phyloP scores from a whole-genome alignment of 495 filamentous ascomycete species.

The Hyaloscypha bicolor region DNA sequence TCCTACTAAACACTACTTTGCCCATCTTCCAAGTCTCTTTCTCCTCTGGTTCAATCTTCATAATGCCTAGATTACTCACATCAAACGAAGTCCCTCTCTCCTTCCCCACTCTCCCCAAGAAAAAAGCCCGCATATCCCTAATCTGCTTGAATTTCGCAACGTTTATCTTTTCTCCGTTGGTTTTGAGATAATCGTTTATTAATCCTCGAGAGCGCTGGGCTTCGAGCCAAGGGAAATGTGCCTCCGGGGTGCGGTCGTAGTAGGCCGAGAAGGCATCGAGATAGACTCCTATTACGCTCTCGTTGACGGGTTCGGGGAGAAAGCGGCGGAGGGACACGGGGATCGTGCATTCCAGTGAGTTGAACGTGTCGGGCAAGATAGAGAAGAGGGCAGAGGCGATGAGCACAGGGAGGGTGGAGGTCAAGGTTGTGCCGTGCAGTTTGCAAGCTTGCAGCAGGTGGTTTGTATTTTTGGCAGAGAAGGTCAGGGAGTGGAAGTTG shows the following conservation, averaged over 20 bases:
- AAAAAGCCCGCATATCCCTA: slow-evolving; percentile 17
- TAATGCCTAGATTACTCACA: slow-evolving; percentile 26
- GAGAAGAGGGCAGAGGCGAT: slow-evolving; percentile 16
- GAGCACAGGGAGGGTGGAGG: slow-evolving; percentile 18
- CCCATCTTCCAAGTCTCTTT: slow-evolving; percentile 17
- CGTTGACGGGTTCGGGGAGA: slow-evolving; percentile 10
- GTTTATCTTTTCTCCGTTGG: slow-evolving; percentile 6
- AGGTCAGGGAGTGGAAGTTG: slow-evolving; percentile 15
- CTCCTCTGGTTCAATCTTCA: slow-evolving; percentile 4
- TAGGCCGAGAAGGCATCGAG: slow-evolving; percentile 17
- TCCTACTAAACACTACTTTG: slow-evolving; percentile 25
- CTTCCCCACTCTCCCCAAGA: slow-evolving; percentile 8
- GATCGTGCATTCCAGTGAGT: slow-evolving; percentile 15
- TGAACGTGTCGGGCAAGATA: slow-evolving; percentile 1
- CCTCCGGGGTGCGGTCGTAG: neutral
- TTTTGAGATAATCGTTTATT: slow-evolving; percentile 15
- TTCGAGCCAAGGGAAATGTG: slow-evolving; percentile 13
- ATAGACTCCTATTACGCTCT: slow-evolving; percentile 17
- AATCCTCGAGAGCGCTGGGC: neutral
- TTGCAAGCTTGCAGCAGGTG: slow-evolving; percentile 12
- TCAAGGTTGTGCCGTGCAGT: slow-evolving; percentile 7
- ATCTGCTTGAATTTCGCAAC: slow-evolving; percentile 16
- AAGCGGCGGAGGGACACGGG: slow-evolving; percentile 23
- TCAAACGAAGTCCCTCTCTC: slow-evolving; percentile 22
- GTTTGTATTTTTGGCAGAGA: slow-evolving; percentile 2